Conservation (phyloP, 179 eudicot species). For the Silene coronaria region DNA sequence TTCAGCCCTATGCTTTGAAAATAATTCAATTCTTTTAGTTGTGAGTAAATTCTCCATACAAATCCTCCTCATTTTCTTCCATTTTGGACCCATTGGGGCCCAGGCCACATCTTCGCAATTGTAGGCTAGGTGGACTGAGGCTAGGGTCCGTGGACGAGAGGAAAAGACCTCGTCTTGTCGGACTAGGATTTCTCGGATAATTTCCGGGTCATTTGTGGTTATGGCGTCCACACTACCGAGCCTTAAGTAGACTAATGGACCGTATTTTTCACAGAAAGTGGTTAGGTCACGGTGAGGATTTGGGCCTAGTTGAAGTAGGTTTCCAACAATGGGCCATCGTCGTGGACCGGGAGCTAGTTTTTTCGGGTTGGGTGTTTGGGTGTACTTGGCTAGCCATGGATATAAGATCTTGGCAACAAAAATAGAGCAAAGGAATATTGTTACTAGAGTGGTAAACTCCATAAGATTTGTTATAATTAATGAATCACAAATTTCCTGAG, state of each 20-base stretch:
- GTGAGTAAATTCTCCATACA: constrained; percentile 92
- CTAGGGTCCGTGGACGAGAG: constrained; percentile 79
- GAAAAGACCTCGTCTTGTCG: constrained; percentile 85
- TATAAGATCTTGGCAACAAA: constrained; percentile 25
- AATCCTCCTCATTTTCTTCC: constrained; percentile 88
- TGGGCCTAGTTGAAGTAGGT: constrained; percentile 73
- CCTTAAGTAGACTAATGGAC: constrained; percentile 75
- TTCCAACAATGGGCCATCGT: constrained; percentile 81
- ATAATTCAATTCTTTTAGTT: constrained; percentile 70
- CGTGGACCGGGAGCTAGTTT: constrained; percentile 87
- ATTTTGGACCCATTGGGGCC: constrained; percentile 90
- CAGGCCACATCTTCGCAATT: constrained; percentile 81
- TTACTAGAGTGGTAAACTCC: constrained; percentile 27
- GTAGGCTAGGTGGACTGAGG: constrained; percentile 77
- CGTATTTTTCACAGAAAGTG: constrained; percentile 64
- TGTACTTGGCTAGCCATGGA: constrained; percentile 24
- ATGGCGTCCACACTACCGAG: constrained; percentile 80
- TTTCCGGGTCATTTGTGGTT: constrained; percentile 85
- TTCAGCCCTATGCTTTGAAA: constrained; percentile 51
- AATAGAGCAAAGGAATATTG: constrained; percentile 25
- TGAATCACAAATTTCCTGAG: not conserved
- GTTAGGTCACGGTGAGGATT: constrained; percentile 87
- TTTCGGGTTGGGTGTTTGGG: not conserved
- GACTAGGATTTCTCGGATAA: constrained; percentile 64
- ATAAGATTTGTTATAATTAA: not conserved